Evolutionary conservation across 1,284 basidiomycete genomes (phyloP).

Genomic region (Ganoderma lucidum): DNA sequence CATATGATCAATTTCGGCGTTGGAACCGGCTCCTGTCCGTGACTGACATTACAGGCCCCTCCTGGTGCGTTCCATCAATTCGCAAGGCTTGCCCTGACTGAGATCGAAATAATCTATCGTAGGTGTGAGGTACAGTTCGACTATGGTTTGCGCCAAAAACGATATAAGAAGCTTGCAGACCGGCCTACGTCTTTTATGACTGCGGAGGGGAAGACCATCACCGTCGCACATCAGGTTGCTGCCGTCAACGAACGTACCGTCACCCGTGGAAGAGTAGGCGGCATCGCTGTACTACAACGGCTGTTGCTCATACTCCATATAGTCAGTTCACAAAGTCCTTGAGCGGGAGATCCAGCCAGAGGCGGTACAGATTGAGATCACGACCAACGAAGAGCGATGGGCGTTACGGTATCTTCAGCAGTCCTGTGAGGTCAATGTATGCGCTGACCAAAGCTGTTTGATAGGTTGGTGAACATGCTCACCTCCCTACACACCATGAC

Average conservation of each 20-base stretch:
- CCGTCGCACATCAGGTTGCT: constrained; percentile 65
- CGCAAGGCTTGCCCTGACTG: constrained; percentile 1
- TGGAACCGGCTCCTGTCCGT: constrained; percentile 44
- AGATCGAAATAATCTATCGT: background rate
- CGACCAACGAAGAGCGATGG: constrained; percentile 74
- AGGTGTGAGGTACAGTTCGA: constrained; percentile 86
- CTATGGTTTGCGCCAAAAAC: constrained; percentile 70
- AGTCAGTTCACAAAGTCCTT: constrained; percentile 81
- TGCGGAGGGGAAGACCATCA: constrained; percentile 71
- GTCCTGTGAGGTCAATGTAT: background rate
- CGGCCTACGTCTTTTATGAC: constrained; percentile 72
- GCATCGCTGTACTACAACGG: constrained; percentile 9
- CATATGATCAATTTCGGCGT: constrained; percentile 37
- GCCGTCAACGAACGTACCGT: constrained; percentile 65
- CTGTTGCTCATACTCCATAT: background rate
- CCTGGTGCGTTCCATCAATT: constrained; percentile 51
- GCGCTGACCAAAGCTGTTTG: constrained; percentile 5
- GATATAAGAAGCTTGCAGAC: constrained; percentile 57
- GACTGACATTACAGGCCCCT: constrained; percentile 55
- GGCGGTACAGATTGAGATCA: constrained; percentile 57
- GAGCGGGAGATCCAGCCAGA: constrained; percentile 79
- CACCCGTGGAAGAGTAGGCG: constrained; percentile 65
- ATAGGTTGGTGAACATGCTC: constrained; percentile 72
- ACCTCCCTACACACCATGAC: constrained; percentile 58
- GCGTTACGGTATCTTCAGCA: constrained; percentile 60